phyloP scores from a whole-genome alignment of 768 basidiomycete species.

The Pholiota microspora region DNA sequence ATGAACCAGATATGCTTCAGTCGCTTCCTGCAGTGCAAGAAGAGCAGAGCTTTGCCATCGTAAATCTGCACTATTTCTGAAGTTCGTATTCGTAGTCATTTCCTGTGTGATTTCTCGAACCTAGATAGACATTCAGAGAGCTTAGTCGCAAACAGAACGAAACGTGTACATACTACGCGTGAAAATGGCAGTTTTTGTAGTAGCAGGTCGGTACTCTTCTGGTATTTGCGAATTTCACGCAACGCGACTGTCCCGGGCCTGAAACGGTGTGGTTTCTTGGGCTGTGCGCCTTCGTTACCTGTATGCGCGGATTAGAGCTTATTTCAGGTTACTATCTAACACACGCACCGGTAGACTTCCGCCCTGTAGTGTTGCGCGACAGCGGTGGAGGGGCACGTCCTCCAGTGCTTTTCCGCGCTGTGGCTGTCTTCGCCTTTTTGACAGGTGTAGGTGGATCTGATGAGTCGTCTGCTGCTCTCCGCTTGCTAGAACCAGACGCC shows the following conservation, averaged over 20 bases:
- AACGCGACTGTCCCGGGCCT: conserved; percentile 89
- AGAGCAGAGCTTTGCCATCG: conserved; percentile 97
- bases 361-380: conserved; percentile 15
- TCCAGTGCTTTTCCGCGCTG: conserved; percentile 86
- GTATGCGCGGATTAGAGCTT: background rate
- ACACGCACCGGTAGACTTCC: background rate
- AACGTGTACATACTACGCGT: conserved; percentile 65
- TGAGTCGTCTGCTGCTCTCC: conserved; percentile 41
- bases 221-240: conserved; percentile 91
- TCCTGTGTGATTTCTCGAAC: conserved; percentile 94
- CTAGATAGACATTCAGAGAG: conserved; percentile 25
- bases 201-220: conserved; percentile 88
- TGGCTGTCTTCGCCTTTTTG: conserved; percentile 50
- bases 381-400: conserved; percentile 50
- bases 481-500: conserved; percentile 43
- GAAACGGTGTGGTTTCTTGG: conserved; percentile 62
- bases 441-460: conserved; percentile 45
- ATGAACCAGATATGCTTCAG: conserved; percentile 93
- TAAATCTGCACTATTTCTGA: conserved; percentile 56
- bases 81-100: conserved; percentile 77
- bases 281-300: conserved; percentile 5
- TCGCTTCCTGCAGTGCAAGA: conserved; percentile 93
- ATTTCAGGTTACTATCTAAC: background rate
- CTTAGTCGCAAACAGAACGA: background rate
- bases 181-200: conserved; percentile 89